These are phyloP conservation scores for Termitomyces sp. DNA, from an alignment of 768 basidiomycete species.

Conservation along the genomic window DNA sequence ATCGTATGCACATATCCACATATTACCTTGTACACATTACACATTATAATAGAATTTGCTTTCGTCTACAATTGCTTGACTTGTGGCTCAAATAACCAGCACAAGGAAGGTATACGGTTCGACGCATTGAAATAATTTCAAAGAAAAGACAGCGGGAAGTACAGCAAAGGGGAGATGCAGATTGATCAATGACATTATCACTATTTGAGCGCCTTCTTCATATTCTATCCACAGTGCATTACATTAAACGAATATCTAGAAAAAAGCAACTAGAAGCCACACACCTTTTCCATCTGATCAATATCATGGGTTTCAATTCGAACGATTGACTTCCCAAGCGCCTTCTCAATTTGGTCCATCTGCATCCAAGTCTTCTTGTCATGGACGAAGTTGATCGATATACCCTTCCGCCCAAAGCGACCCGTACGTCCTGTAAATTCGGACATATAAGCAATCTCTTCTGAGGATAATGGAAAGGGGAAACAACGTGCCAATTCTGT, in stretches of 20 bases:
- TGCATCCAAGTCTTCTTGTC: constrained; percentile 83
- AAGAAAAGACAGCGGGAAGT: too few relatives aligned
- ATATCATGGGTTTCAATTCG: constrained; percentile 87
- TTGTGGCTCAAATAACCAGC: too few relatives aligned
- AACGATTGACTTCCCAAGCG: constrained; percentile 72
- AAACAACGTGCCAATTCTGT: constrained; percentile 79
- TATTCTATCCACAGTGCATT: constrained; percentile 46
- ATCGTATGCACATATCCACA: constrained; percentile 3
- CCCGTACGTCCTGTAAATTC: constrained; percentile 80
- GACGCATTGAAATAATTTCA: too few relatives aligned
- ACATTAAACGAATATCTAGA: too few relatives aligned
- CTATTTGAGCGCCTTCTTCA: constrained; percentile 81
- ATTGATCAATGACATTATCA: constrained; percentile 33
- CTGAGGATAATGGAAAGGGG: neutral
- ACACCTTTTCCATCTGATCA: constrained; percentile 91
- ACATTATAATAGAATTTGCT: constrained; percentile 16
- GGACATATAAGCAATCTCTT: neutral
- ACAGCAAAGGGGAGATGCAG: neutral
- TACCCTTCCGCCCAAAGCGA: constrained; percentile 94
- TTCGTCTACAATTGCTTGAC: neutral
- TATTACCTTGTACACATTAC: constrained; percentile 7
- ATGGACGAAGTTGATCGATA: constrained; percentile 97
- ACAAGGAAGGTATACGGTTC: too few relatives aligned
- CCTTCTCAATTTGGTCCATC: constrained; percentile 86
- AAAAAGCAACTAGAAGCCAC: constrained; percentile 18